These are phyloP conservation scores for Coniferiporia sulphurascens DNA, from an alignment of 1,284 basidiomycete genomes.

Conservation along the genomic window DNA sequence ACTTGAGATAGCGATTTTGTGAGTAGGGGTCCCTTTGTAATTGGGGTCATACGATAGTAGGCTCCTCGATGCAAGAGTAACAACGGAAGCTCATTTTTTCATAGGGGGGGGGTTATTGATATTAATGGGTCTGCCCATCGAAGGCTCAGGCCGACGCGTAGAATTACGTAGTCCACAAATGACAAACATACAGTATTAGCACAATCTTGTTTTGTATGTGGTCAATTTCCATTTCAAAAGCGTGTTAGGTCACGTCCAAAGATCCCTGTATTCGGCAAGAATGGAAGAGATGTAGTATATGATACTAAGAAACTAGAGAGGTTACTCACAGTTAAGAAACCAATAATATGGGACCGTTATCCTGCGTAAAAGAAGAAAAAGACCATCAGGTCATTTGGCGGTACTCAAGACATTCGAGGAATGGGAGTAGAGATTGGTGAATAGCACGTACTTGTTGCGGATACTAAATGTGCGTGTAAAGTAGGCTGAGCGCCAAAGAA, in stretches of 20 bases:
- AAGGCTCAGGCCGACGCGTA: background rate
- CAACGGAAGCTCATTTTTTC: background rate
- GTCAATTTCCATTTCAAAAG: constrained; percentile 39
- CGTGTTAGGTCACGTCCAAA: constrained; percentile 79
- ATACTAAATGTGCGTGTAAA: constrained; percentile 74
- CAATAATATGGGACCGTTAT: constrained; percentile 71
- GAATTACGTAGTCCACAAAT: background rate
- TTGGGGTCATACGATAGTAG: no score
- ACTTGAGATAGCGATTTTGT: no score
- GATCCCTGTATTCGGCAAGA: constrained; percentile 43
- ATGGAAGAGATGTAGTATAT: constrained; percentile 28
- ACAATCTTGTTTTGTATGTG: background rate
- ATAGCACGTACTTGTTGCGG: constrained; percentile 59
- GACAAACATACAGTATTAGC: background rate
- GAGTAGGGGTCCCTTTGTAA: no score
- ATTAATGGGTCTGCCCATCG: background rate
- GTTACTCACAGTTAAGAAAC: constrained; percentile 52
- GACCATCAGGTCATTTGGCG: background rate
- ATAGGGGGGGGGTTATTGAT: background rate
- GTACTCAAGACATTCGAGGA: background rate
- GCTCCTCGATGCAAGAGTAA: background rate
- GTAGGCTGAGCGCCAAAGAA: constrained; percentile 78
- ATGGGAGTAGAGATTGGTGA: background rate
- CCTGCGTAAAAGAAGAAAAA: constrained; percentile 29
- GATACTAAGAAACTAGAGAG: constrained; percentile 17